Evolutionary conservation across 1,284 basidiomycete species (phyloP).

Genomic region (Papiliotrema fonsecae): DNA sequence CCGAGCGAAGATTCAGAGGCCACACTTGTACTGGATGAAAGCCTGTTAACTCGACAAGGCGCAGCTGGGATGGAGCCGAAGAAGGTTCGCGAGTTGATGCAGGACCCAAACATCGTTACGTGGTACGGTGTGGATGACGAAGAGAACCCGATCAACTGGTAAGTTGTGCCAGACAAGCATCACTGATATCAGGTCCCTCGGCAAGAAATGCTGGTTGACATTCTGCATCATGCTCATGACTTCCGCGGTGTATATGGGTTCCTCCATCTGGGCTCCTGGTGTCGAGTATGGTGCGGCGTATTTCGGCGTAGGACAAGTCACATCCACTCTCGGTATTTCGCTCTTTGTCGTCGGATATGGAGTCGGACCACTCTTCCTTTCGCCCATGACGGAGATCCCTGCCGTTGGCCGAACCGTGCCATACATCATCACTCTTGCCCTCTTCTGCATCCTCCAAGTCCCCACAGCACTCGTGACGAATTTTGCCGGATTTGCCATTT

Average conservation of each 20-base stretch:
- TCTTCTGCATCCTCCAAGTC: slow-evolving; percentile 42
- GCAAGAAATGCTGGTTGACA: slow-evolving; percentile 24
- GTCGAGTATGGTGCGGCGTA: slow-evolving; percentile 32
- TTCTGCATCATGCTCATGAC: slow-evolving; percentile 30
- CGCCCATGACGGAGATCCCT: slow-evolving; percentile 35
- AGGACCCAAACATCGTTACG: slow-evolving; percentile 48
- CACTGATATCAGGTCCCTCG: slow-evolving; percentile 7
- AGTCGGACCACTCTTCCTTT: slow-evolving; percentile 31
- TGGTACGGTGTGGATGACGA: slow-evolving; percentile 63
- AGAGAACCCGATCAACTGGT: slow-evolving; percentile 55
- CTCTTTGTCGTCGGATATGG: slow-evolving; percentile 33
- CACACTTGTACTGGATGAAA: not conserved
- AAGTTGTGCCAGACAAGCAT: not conserved
- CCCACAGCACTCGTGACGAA: slow-evolving; percentile 38
- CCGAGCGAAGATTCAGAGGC: not conserved
- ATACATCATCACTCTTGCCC: slow-evolving; percentile 39
- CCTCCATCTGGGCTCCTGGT: slow-evolving; percentile 55
- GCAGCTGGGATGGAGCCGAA: slow-evolving; percentile 10
- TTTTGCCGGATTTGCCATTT: slow-evolving; percentile 36
- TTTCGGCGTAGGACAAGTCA: slow-evolving; percentile 21
- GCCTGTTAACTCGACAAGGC: slow-evolving; percentile 5
- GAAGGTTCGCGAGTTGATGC: slow-evolving; percentile 24
- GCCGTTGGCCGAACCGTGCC: slow-evolving; percentile 32
- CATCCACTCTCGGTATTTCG: slow-evolving; percentile 22
- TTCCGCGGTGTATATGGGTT: slow-evolving; percentile 58